Evolutionary conservation across 306 rosid species (phyloP).

Genomic region (Cicer chorassanicum): DNA sequence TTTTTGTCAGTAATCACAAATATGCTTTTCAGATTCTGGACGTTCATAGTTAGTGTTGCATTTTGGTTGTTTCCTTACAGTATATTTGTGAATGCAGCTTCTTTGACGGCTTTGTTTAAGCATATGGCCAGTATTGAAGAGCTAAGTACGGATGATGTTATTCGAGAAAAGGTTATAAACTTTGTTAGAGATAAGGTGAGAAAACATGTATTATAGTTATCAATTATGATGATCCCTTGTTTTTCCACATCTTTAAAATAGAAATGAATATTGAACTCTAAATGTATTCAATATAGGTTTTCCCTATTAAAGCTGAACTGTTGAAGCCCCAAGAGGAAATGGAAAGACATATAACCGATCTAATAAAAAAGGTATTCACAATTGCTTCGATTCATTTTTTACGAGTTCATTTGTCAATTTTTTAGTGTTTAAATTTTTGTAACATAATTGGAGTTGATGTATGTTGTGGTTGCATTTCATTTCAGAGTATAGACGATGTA

Average conservation of each 20-base stretch:
- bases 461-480: conserved; percentile 49
- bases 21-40: conserved; percentile 17
- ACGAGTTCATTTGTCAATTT: neutral
- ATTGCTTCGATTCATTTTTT: conserved; percentile 40
- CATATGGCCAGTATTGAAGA: conserved; percentile 84
- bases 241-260: conserved; percentile 26
- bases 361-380: conserved; percentile 75
- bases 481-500: conserved; percentile 88
- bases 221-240: neutral
- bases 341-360: conserved; percentile 97
- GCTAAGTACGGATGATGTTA: conserved; percentile 70
- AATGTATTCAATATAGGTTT: conserved; percentile 63
- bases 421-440: conserved; percentile 29
- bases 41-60: conserved; percentile 14
- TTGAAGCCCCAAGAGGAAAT: conserved; percentile 93
- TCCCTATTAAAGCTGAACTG: conserved; percentile 84
- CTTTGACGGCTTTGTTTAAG: conserved; percentile 93
- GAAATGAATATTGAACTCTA: conserved; percentile 38
- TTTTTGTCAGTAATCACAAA: conserved; percentile 14
- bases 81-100: conserved; percentile 67
- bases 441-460: conserved; percentile 34
- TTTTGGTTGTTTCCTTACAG: conserved; percentile 43
- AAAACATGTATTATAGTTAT: conserved; percentile 18
- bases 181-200: conserved; percentile 92
- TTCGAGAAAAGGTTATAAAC: conserved; percentile 88